A percentile compares a stretch with the other conserved stretches of the same genome.
These are phyloP conservation scores for Cyathus striatus DNA, from an alignment of 768 basidiomycete genomes.

Conservation along the genomic window DNA sequence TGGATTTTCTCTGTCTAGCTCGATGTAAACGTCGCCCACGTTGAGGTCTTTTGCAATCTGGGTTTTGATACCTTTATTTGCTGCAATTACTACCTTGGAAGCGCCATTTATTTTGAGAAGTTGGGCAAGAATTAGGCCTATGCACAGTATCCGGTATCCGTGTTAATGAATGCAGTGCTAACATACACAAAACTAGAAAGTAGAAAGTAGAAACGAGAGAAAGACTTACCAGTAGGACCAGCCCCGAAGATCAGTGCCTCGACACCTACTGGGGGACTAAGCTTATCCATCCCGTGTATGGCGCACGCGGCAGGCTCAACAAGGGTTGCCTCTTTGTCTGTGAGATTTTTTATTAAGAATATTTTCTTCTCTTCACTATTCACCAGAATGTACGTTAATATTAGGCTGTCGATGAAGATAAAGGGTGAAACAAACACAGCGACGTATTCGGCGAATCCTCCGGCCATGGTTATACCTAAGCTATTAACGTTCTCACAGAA, in stretches of 20 bases:
- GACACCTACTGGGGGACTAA: slow-evolving; percentile 74
- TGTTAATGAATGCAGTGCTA: not conserved
- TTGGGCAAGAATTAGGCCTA: slow-evolving; percentile 83
- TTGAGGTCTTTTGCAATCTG: slow-evolving; percentile 77
- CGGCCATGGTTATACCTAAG: slow-evolving; percentile 74
- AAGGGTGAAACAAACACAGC: slow-evolving; percentile 41
- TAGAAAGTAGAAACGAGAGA: no score
- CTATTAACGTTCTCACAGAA: slow-evolving; percentile 84
- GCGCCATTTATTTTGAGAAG: slow-evolving; percentile 87
- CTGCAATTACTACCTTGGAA: slow-evolving; percentile 73
- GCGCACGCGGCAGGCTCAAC: slow-evolving; percentile 90
- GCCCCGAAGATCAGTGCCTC: slow-evolving; percentile 85
- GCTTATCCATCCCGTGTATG: slow-evolving; percentile 87
- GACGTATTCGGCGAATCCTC: slow-evolving; percentile 89
- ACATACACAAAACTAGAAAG: no score
- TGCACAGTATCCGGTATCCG: not conserved
- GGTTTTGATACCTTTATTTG: slow-evolving; percentile 90
- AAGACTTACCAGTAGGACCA: slow-evolving; percentile 62
- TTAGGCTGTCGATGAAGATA: not conserved
- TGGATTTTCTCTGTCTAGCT: slow-evolving; percentile 73
- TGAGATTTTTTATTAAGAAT: slow-evolving; percentile 84
- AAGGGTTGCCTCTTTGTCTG: slow-evolving; percentile 83
- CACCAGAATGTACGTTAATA: slow-evolving; percentile 12
- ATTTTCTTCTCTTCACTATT: slow-evolving; percentile 57
- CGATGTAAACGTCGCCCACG: slow-evolving; percentile 81